Percentiles rank a stretch among this genome's conserved stretches.
Conservation (phyloP, 2,329 filamentous ascomycete genomes). For the Botrytis hyacinthi region DNA sequence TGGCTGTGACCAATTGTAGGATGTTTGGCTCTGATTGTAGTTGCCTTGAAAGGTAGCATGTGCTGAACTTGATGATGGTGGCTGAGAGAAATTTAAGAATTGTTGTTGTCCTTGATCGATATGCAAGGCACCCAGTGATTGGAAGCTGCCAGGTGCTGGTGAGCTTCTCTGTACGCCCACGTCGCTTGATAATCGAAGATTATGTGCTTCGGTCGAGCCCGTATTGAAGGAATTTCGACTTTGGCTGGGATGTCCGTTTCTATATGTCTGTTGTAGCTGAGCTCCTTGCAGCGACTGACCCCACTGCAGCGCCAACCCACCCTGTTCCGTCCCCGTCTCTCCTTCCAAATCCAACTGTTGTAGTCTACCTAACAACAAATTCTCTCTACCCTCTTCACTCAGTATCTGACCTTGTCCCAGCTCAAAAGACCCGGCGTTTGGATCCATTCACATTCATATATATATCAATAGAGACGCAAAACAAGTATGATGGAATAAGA, state of each 20-base stretch:
- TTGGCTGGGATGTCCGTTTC: not conserved
- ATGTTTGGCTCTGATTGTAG: not conserved
- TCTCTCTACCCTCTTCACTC: too few relatives aligned
- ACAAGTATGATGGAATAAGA: too few relatives aligned
- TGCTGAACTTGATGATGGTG: not conserved
- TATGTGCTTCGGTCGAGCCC: not conserved
- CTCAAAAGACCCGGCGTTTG: too few relatives aligned
- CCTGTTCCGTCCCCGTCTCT: not conserved
- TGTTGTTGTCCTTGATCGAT: not conserved
- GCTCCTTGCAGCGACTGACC: too few relatives aligned
- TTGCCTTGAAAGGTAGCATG: not conserved
- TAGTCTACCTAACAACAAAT: too few relatives aligned
- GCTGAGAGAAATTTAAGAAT: not conserved
- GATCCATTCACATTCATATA: too few relatives aligned
- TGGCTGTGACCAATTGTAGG: not conserved
- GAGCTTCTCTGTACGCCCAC: too few relatives aligned
- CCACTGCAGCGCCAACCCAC: not conserved
- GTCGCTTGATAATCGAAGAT: too few relatives aligned
- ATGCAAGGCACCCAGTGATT: not conserved
- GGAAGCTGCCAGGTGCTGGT: not conserved
- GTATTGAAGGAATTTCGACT: not conserved
- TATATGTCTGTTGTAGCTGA: not conserved
- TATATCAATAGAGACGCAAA: too few relatives aligned
- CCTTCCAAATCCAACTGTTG: not conserved
- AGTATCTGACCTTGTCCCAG: too few relatives aligned